Conservation (phyloP, 495 filamentous ascomycete genomes). For the Parmelia sp. region DNA sequence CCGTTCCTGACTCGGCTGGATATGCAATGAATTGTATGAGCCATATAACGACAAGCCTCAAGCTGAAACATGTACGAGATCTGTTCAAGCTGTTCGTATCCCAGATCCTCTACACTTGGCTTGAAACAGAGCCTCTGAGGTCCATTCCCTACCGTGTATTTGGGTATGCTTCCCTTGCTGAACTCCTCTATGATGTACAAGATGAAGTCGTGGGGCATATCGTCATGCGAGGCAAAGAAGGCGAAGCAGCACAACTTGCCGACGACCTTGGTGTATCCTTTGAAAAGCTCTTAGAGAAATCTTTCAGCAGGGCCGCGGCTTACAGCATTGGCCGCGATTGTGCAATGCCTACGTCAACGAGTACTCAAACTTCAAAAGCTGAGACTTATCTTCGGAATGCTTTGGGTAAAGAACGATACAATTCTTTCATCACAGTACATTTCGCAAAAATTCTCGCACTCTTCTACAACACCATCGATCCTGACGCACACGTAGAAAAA, state of each 20-base stretch:
- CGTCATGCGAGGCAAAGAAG: constrained; percentile 70
- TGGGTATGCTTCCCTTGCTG: constrained; percentile 60
- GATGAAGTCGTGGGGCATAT: constrained; percentile 78
- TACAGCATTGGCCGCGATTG: constrained; percentile 81
- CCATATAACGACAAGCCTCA: constrained; percentile 57
- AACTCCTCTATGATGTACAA: constrained; percentile 65
- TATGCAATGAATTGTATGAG: constrained; percentile 67
- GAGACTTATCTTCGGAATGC: constrained; percentile 62
- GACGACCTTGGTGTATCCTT: constrained; percentile 47
- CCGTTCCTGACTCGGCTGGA: constrained; percentile 50
- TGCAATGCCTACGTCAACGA: constrained; percentile 49
- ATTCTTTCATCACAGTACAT: constrained; percentile 52
- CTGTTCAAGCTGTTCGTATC: constrained; percentile 84
- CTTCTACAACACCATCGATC: constrained; percentile 62
- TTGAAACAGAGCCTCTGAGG: constrained; percentile 54
- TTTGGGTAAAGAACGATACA: constrained; percentile 60
- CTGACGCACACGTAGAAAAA: constrained; percentile 71
- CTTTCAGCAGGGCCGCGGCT: constrained; percentile 73
- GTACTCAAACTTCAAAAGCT: constrained; percentile 48
- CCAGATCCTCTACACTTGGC: constrained; percentile 92
- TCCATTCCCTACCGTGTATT: constrained; percentile 78
- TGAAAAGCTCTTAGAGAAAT: constrained; percentile 53
- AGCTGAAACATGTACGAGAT: constrained; percentile 54
- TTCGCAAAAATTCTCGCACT: constrained; percentile 70
- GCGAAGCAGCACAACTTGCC: constrained; percentile 54